A percentile compares a stretch with the other conserved stretches of the same genome.
phyloP scores from a whole-genome alignment of 2,329 filamentous ascomycete genomes.

The Diplodia seriata region DNA sequence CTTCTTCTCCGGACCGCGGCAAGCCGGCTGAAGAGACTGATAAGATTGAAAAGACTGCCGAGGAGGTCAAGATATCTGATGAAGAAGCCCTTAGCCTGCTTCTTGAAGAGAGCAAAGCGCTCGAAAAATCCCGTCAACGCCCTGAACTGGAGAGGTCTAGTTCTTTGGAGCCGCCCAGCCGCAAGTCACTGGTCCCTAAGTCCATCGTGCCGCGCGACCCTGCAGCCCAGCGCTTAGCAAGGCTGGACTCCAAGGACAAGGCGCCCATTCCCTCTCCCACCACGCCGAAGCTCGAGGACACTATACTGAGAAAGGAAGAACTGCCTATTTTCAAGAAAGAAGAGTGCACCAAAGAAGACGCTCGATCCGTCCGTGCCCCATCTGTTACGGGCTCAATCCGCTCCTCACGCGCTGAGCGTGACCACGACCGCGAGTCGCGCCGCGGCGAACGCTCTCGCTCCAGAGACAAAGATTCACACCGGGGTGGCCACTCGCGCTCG shows the following conservation, averaged over 20 bases:
- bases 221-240: conserved; percentile 40
- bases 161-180: conserved; percentile 50
- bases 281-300: conserved; percentile 12
- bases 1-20: conserved; percentile 28
- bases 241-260: conserved; percentile 37
- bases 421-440: conserved; percentile 39
- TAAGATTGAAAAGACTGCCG: conserved; percentile 38
- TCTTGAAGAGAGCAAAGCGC: conserved; percentile 47
- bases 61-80: conserved; percentile 46
- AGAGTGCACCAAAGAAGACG: conserved; percentile 15
- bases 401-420: conserved; percentile 23
- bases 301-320: neutral
- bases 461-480: conserved; percentile 13
- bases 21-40: conserved; percentile 35
- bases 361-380: conserved; percentile 22
- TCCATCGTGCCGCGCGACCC: conserved; percentile 39
- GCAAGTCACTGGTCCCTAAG: conserved; percentile 47
- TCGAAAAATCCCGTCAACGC: conserved; percentile 47
- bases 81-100: conserved; percentile 46
- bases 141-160: conserved; percentile 48
- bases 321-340: conserved; percentile 2
- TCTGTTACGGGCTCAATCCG: conserved; percentile 25
- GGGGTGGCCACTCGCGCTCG: conserved; percentile 43
- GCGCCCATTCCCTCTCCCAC: conserved; percentile 3
- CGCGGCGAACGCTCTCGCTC: conserved; percentile 33